phyloP scores from a whole-genome alignment of 108 stramenopile species.

The Stephanodiscus minutulus region DNA sequence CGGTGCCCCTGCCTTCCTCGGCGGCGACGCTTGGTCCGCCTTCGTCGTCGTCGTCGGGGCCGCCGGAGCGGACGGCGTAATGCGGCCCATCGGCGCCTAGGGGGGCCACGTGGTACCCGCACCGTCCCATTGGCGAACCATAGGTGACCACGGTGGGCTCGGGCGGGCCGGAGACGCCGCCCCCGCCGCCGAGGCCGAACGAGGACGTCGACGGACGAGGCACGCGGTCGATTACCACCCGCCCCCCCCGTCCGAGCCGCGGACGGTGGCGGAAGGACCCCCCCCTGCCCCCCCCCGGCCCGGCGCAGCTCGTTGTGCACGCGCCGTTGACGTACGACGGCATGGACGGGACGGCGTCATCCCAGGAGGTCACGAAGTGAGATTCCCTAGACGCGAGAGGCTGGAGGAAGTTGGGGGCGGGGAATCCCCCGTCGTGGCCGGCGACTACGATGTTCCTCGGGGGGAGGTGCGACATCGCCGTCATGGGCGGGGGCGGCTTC shows the following conservation, averaged over 20 bases:
- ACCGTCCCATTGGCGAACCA: constrained; percentile 41
- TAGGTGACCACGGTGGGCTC: constrained; percentile 55
- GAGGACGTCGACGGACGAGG: constrained; percentile 41
- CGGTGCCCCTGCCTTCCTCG: constrained; percentile 9
- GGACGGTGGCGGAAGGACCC: constrained; percentile 67
- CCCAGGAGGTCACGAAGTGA: constrained; percentile 59
- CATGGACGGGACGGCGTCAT: constrained; percentile 62
- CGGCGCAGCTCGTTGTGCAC: constrained; percentile 20
- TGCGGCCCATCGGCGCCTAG: constrained; percentile 41
- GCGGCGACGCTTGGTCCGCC: background rate
- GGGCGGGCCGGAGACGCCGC: background rate
- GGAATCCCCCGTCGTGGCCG: constrained; percentile 77
- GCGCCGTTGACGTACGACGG: constrained; percentile 66
- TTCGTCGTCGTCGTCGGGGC: background rate
- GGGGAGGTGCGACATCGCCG: constrained; percentile 1
- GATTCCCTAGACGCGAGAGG: constrained; percentile 69
- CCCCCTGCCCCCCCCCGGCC: constrained; percentile 10
- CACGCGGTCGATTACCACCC: constrained; percentile 79
- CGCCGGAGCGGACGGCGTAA: background rate
- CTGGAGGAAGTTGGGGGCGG: constrained; percentile 75
- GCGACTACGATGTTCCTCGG: constrained; percentile 52
- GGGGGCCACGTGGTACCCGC: constrained; percentile 27
- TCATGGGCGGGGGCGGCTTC: constrained; percentile 1
- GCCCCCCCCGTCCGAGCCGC: constrained; percentile 85
- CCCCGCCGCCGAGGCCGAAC: background rate